Conservation (phyloP, 176 grass and related monocot genomes). For the Oryza officinalis region DNA sequence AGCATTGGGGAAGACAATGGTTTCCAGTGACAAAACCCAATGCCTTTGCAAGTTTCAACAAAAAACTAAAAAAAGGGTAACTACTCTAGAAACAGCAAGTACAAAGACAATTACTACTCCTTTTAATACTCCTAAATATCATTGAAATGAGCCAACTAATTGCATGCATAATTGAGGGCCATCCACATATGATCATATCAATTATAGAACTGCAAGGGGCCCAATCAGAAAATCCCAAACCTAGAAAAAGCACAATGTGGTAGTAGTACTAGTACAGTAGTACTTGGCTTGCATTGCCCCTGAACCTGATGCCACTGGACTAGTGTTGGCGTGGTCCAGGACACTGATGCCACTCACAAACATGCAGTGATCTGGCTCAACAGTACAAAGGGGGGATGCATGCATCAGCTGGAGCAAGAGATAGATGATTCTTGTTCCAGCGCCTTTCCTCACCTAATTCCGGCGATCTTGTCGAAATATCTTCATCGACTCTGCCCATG, state of each 20-base stretch:
- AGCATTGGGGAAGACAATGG: neutral
- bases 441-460: slow-evolving; percentile 32
- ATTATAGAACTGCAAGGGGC: slow-evolving; percentile 32
- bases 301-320: slow-evolving; percentile 20
- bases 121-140: neutral
- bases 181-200: slow-evolving; percentile 26
- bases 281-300: slow-evolving; percentile 18
- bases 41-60: slow-evolving; percentile 24
- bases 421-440: neutral
- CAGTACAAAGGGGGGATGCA: neutral
- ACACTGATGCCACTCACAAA: slow-evolving; percentile 3
- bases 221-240: slow-evolving; percentile 37
- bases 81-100: neutral
- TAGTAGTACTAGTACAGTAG: neutral
- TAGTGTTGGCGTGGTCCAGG: slow-evolving; percentile 25
- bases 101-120: neutral
- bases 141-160: neutral
- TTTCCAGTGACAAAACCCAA: slow-evolving; percentile 16
- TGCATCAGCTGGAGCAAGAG: neutral
- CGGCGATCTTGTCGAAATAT: neutral
- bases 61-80: neutral
- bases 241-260: slow-evolving; percentile 33
- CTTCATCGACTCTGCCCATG: neutral
- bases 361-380: slow-evolving; percentile 26
- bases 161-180: slow-evolving; percentile 28